These are phyloP conservation scores for Erodium maritimum DNA, from an alignment of 345 rosid genomes.

Conservation along the genomic window DNA sequence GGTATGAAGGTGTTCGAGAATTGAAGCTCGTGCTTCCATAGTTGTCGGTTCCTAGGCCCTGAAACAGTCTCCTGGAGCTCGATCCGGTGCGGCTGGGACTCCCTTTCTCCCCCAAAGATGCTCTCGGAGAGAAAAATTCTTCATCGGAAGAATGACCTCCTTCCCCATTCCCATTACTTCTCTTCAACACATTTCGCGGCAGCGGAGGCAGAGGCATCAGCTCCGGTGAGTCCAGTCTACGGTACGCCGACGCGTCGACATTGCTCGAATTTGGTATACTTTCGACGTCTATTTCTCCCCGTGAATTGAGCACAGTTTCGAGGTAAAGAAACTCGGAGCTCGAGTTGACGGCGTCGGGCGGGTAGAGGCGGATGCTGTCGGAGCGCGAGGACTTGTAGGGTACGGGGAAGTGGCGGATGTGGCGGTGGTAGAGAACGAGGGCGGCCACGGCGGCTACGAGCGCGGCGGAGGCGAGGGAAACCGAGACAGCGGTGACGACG, in stretches of 20 bases:
- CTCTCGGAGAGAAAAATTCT: background rate
- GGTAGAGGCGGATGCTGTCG: background rate
- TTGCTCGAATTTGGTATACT: background rate
- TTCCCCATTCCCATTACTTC: background rate
- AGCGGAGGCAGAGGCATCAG: background rate
- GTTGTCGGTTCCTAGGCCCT: background rate
- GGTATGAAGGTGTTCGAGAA: background rate
- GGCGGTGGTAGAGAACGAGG: background rate
- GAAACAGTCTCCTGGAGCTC: background rate
- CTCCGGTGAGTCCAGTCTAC: background rate
- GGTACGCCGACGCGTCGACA: background rate
- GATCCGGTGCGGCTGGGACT: background rate
- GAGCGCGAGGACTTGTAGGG: background rate
- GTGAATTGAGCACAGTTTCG: background rate
- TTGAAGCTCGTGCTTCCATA: background rate
- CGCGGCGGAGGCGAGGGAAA: background rate
- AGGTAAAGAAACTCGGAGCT: background rate
- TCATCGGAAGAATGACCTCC: background rate
- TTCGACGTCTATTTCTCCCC: background rate
- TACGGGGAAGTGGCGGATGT: background rate
- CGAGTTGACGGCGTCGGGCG: background rate
- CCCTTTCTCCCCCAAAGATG: background rate
- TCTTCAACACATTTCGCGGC: background rate
- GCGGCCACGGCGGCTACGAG: background rate
- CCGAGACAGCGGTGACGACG: background rate